phyloP scores from a whole-genome alignment of 2,329 filamentous ascomycete species.

The Trichoderma breve region DNA sequence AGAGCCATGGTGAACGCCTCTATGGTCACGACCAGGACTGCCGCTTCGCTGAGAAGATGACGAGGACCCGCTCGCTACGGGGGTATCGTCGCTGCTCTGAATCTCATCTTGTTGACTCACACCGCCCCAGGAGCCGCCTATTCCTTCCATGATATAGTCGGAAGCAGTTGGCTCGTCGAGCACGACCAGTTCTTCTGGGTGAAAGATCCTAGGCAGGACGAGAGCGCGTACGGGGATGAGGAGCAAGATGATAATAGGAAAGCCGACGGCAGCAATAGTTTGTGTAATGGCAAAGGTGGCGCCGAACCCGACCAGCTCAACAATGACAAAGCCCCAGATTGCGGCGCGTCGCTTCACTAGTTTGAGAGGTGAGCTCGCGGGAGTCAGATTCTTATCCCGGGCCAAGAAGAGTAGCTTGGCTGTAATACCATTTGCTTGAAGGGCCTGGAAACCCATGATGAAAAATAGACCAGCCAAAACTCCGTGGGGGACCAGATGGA shows the following conservation, averaged over 20 bases:
- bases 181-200: slow-evolving; percentile 55
- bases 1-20: slow-evolving; percentile 29
- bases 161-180: slow-evolving; percentile 75
- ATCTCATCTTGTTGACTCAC: slow-evolving; percentile 24
- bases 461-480: slow-evolving; percentile 81
- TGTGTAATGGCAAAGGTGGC: slow-evolving; percentile 82
- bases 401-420: slow-evolving; percentile 68
- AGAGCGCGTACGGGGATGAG: slow-evolving; percentile 65
- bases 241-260: slow-evolving; percentile 70
- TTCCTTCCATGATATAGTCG: slow-evolving; percentile 72
- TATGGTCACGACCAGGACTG: slow-evolving; percentile 23
- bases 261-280: slow-evolving; percentile 78
- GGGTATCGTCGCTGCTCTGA: slow-evolving; percentile 23
- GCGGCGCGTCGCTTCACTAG: slow-evolving; percentile 59
- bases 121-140: slow-evolving; percentile 60
- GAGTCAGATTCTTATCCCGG: slow-evolving; percentile 63
- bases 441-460: slow-evolving; percentile 77
- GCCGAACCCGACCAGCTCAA: slow-evolving; percentile 69
- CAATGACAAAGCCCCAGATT: slow-evolving; percentile 68
- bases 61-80: slow-evolving; percentile 20
- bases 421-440: slow-evolving; percentile 75
- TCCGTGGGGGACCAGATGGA: slow-evolving; percentile 76
- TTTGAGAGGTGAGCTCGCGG: slow-evolving; percentile 57
- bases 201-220: slow-evolving; percentile 62
- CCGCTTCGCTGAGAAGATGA: not conserved